Evolutionary conservation across 192 early-diverging fungal species (phyloP).

Genomic region (Dimargaris verticillata): DNA sequence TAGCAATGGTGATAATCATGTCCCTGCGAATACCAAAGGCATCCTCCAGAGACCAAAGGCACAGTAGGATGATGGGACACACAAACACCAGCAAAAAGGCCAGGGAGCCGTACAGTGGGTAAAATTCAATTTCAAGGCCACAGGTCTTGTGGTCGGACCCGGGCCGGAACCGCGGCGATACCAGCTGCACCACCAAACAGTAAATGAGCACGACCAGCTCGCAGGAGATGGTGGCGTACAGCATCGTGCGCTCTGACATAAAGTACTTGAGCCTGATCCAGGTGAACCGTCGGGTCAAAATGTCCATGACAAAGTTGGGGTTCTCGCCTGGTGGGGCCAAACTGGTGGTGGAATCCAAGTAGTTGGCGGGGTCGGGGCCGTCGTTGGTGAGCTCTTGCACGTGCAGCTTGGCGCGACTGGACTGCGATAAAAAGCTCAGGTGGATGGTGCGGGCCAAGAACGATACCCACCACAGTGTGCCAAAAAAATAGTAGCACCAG

Average conservation of each 20-base stretch:
- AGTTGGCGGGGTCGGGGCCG: too few species aligned
- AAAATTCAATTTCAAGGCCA: neutral
- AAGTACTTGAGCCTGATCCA: too few species aligned
- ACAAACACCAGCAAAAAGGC: neutral
- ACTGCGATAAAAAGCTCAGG: neutral
- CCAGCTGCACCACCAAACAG: neutral
- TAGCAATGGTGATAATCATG: neutral
- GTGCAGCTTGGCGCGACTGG: neutral
- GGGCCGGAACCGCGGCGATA: neutral
- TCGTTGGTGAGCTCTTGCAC: neutral
- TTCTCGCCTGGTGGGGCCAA: too few species aligned
- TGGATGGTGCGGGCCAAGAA: constrained; percentile 3
- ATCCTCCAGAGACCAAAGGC: neutral
- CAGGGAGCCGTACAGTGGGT: neutral
- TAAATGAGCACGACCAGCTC: neutral
- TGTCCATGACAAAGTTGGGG: too few species aligned
- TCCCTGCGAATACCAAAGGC: neutral
- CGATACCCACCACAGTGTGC: neutral
- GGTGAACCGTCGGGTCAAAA: too few species aligned
- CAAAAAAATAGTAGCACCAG: constrained; percentile 3
- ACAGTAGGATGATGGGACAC: neutral
- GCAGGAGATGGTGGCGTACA: neutral
- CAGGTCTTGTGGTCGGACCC: neutral
- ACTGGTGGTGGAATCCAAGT: too few species aligned
- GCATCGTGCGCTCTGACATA: neutral